Conservation (phyloP, 2,329 filamentous ascomycete species). For the Pseudonectria buxi region DNA sequence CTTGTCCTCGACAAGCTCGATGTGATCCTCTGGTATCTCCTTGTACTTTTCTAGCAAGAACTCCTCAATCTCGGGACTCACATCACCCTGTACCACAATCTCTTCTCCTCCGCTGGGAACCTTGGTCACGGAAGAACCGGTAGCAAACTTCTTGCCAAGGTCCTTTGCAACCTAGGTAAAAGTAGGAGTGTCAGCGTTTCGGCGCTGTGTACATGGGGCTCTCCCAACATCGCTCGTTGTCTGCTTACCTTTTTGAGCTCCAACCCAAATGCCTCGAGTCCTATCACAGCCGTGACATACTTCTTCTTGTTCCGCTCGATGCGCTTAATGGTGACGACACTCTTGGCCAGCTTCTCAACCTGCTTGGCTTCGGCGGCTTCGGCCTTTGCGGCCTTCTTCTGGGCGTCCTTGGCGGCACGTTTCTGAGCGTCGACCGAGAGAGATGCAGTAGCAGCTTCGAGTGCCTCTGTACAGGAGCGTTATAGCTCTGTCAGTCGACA, state of each 20-base stretch:
- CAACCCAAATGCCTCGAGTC: conserved; percentile 82
- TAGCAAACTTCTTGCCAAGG: conserved; percentile 97
- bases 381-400: conserved; percentile 95
- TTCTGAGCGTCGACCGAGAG: conserved; percentile 89
- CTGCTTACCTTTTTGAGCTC: conserved; percentile 76
- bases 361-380: conserved; percentile 79
- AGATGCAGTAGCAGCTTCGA: conserved; percentile 76
- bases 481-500: conserved; percentile 4
- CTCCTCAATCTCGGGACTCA: conserved; percentile 90
- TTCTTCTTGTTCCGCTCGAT: conserved; percentile 98
- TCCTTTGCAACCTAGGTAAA: conserved; percentile 69
- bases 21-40: conserved; percentile 88
- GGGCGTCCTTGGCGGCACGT: conserved; percentile 89
- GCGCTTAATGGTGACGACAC: conserved; percentile 85
- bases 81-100: conserved; percentile 95
- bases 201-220: conserved; percentile 5
- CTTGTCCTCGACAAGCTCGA: conserved; percentile 93
- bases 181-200: background rate
- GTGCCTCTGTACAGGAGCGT: conserved; percentile 51
- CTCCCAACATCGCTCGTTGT: background rate
- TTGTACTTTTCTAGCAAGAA: conserved; percentile 85
- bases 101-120: conserved; percentile 80
- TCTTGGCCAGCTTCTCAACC: conserved; percentile 73
- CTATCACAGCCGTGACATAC: conserved; percentile 86
- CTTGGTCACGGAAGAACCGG: conserved; percentile 88